Percentiles rank a stretch among this genome's conserved stretches.
Evolutionary conservation across 768 basidiomycete species (phyloP).

Genomic region (Cystobasidium onofrii): DNA sequence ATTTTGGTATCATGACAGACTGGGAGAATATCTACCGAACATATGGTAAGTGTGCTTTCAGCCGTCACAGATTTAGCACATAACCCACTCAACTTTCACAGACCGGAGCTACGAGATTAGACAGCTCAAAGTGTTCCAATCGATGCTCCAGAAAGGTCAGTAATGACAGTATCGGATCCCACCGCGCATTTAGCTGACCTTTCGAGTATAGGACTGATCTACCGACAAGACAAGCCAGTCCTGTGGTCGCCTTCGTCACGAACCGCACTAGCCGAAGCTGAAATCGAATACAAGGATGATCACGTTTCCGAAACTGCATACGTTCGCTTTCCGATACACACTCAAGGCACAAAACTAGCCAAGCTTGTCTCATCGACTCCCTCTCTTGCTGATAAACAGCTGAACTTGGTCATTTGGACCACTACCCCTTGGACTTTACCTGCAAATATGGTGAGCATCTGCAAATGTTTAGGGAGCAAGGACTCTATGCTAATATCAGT

Average conservation of each 20-base stretch:
- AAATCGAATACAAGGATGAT: conserved; percentile 78
- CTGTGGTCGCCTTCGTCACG: conserved; percentile 82
- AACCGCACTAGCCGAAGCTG: conserved; percentile 90
- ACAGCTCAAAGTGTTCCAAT: conserved; percentile 72
- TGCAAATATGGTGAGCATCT: conserved; percentile 71
- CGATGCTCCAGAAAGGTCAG: conserved; percentile 76
- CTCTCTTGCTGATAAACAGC: conserved; percentile 33
- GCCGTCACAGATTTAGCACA: not conserved
- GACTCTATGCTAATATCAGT: conserved; percentile 6
- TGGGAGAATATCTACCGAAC: conserved; percentile 77
- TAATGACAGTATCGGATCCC: not conserved
- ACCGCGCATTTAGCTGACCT: too few species aligned
- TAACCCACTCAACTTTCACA: conserved; percentile 44
- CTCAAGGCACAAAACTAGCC: conserved; percentile 20
- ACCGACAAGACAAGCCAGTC: conserved; percentile 31
- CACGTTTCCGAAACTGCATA: conserved; percentile 83
- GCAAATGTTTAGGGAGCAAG: not conserved
- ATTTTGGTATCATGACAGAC: conserved; percentile 84
- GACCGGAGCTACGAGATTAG: conserved; percentile 81
- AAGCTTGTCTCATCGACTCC: not conserved
- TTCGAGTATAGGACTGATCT: conserved; percentile 19
- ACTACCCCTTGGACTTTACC: conserved; percentile 96
- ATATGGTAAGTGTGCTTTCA: conserved; percentile 53
- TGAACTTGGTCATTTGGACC: conserved; percentile 79
- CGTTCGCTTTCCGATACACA: conserved; percentile 62